Percentiles rank a stretch among this genome's conserved stretches.
phyloP scores from a whole-genome alignment of 176 grass and related monocot species.

The Phyllostachys edulis region DNA sequence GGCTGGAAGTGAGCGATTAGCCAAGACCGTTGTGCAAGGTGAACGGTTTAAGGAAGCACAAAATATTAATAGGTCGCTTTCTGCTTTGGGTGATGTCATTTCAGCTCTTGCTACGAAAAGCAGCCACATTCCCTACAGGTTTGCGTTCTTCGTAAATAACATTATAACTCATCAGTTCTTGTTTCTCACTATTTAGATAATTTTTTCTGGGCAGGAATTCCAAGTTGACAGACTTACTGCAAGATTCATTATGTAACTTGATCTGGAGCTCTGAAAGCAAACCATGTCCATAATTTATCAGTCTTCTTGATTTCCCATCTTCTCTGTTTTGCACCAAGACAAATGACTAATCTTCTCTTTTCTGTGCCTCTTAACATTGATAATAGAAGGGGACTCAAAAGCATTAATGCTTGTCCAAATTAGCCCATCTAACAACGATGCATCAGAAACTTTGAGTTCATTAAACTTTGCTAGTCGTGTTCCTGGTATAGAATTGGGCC shows the following conservation, averaged over 20 bases:
- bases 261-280: slow-evolving; percentile 5
- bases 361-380: slow-evolving; percentile 14
- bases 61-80: slow-evolving; percentile 94
- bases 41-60: slow-evolving; percentile 96
- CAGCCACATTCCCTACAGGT: slow-evolving; percentile 95
- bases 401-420: slow-evolving; percentile 98
- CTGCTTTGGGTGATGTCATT: slow-evolving; percentile 93
- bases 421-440: slow-evolving; percentile 81
- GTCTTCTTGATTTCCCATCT: not conserved
- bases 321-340: not conserved
- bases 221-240: slow-evolving; percentile 88
- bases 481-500: slow-evolving; percentile 73
- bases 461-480: slow-evolving; percentile 95
- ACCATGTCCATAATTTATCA: not conserved
- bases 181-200: slow-evolving; percentile 29
- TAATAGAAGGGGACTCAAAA: slow-evolving; percentile 85
- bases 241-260: slow-evolving; percentile 86
- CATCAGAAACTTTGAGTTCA: slow-evolving; percentile 85
- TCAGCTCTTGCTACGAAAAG: slow-evolving; percentile 89
- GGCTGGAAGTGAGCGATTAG: slow-evolving; percentile 91
- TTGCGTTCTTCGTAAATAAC: slow-evolving; percentile 15
- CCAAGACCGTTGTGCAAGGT: slow-evolving; percentile 87
- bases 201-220: slow-evolving; percentile 75
- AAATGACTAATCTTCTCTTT: slow-evolving; percentile 21
- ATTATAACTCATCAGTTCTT: not conserved